Percentiles rank a stretch among this genome's conserved stretches.
Conservation (phyloP, 192 early-diverging fungal genomes). For the Podochytrium sp. region DNA sequence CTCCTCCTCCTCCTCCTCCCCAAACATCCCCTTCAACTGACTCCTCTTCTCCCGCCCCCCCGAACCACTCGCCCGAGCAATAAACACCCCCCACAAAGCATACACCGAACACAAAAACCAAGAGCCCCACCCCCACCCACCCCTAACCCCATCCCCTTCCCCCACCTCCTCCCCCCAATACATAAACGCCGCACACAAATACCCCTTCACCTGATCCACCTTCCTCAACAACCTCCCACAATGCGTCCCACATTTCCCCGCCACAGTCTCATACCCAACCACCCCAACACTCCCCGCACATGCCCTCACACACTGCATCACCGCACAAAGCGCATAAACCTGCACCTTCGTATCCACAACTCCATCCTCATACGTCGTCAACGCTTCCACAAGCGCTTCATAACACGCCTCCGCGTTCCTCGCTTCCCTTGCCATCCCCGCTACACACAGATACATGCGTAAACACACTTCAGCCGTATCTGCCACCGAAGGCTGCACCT, state of each 20-base stretch:
- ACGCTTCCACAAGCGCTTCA: slow-evolving; percentile 94
- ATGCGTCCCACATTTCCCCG: slow-evolving; percentile 88
- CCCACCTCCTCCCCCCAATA: slow-evolving; percentile 76
- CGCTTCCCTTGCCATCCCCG: slow-evolving; percentile 82
- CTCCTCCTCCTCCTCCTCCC: slow-evolving; percentile 20
- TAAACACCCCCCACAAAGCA: slow-evolving; percentile 22
- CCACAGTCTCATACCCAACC: slow-evolving; percentile 95
- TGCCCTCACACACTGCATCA: slow-evolving; percentile 75
- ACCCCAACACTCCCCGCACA: slow-evolving; percentile 73
- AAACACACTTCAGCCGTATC: slow-evolving; percentile 64
- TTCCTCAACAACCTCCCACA: slow-evolving; percentile 90
- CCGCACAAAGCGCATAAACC: slow-evolving; percentile 84
- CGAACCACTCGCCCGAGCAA: background rate
- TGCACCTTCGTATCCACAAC: slow-evolving; percentile 92
- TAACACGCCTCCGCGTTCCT: slow-evolving; percentile 94
- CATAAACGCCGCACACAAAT: slow-evolving; percentile 83
- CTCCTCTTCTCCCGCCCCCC: slow-evolving; percentile 11
- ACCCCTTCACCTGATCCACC: slow-evolving; percentile 89
- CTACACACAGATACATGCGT: slow-evolving; percentile 84
- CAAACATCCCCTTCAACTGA: slow-evolving; percentile 28
- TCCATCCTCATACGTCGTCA: slow-evolving; percentile 96
- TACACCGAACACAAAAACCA: too few relatives aligned
- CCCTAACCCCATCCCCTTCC: background rate
- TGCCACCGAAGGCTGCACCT: background rate
- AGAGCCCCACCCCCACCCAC: too few relatives aligned